phyloP scores from a whole-genome alignment of 805 yeast genomes.

The Candida oleophila region DNA sequence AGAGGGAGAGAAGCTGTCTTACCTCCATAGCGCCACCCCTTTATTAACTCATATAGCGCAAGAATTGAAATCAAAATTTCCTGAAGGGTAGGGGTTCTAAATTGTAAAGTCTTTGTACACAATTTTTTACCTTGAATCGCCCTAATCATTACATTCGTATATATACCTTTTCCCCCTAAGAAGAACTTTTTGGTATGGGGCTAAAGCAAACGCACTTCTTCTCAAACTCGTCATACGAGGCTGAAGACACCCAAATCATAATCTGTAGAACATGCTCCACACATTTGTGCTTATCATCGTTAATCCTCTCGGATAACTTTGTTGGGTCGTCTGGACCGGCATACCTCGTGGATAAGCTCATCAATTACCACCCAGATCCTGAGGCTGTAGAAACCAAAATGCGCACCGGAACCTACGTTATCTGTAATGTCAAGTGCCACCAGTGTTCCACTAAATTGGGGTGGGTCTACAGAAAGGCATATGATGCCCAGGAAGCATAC shows the following conservation, averaged over 20 bases:
- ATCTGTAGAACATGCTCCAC: conserved; percentile 40
- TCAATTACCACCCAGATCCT: conserved; percentile 30
- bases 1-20: too few species aligned
- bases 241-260: conserved; percentile 35
- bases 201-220: conserved; percentile 39
- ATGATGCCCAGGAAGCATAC: conserved; percentile 32
- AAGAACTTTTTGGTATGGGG: conserved; percentile 28
- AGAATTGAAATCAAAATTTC: too few species aligned
- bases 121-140: background rate
- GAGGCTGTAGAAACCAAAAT: conserved; percentile 31
- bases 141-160: background rate
- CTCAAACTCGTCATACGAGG: conserved; percentile 35
- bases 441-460: conserved; percentile 38
- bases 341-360: conserved; percentile 37
- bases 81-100: background rate
- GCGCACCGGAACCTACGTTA: conserved; percentile 40
- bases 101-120: background rate
- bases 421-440: conserved; percentile 36
- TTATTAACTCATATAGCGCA: background rate
- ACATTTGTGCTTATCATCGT: conserved; percentile 37
- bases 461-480: conserved; percentile 42
- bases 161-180: background rate
- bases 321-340: conserved; percentile 42
- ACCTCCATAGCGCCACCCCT: too few species aligned
- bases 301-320: conserved; percentile 38